These are phyloP conservation scores for Syncephalastrum racemosum DNA, from an alignment of 371 early-diverging fungal genomes.

Conservation along the genomic window DNA sequence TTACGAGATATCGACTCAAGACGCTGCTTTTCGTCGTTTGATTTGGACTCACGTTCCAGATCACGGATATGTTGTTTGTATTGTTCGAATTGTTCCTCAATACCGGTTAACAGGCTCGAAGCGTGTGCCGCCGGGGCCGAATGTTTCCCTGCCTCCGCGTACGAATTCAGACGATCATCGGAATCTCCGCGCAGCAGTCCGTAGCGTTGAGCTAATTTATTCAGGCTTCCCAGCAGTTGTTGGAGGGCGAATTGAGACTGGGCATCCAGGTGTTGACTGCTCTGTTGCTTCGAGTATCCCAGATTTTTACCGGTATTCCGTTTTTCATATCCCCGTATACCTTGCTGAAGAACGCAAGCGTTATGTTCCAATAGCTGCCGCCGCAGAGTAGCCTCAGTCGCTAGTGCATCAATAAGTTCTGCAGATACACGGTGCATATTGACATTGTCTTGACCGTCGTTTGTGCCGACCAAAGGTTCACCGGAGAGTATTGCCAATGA, in stretches of 20 bases:
- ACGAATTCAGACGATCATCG: too few relatives aligned
- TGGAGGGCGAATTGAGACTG: too few relatives aligned
- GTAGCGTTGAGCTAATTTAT: too few relatives aligned
- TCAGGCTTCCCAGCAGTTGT: too few relatives aligned
- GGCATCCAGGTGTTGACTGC: too few relatives aligned
- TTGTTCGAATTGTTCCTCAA: constrained; percentile 25
- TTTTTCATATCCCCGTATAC: constrained; percentile 42
- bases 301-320: constrained; percentile 8
- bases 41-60: constrained; percentile 20
- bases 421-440: constrained; percentile 52
- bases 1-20: constrained; percentile 27
- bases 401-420: constrained; percentile 62
- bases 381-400: constrained; percentile 64
- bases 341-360: constrained; percentile 60
- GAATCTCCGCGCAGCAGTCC: too few relatives aligned
- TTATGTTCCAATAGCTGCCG: constrained; percentile 69
- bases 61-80: constrained; percentile 20
- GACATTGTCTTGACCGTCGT: constrained; percentile 17
- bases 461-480: constrained; percentile 41
- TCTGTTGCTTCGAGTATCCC: too few relatives aligned
- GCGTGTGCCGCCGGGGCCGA: too few relatives aligned
- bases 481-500: constrained; percentile 41
- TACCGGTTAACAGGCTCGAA: not conserved
- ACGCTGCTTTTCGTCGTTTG: constrained; percentile 21
- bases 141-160: too few relatives aligned